Evolutionary conservation across 768 basidiomycete genomes (phyloP).

Genomic region (Phanerodontia chrysosporium): DNA sequence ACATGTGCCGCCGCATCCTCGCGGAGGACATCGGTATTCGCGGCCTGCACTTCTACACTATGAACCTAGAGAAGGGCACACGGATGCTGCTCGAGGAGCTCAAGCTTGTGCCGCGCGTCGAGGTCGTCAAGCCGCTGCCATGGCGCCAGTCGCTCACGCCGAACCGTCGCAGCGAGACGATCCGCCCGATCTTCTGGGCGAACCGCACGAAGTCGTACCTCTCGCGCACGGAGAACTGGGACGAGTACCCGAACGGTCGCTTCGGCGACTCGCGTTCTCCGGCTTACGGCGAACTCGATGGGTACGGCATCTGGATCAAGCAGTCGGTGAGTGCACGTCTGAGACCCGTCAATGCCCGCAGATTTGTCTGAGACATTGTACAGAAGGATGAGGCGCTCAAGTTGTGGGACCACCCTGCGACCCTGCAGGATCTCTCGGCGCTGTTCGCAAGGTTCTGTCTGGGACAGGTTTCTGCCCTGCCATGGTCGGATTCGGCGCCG

Average conservation of each 20-base stretch:
- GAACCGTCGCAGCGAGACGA: slow-evolving; percentile 83
- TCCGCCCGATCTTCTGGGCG: slow-evolving; percentile 99
- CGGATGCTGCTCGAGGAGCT: slow-evolving; percentile 94
- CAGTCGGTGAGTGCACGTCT: slow-evolving; percentile 63
- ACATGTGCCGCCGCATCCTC: slow-evolving; percentile 89
- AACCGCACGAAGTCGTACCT: slow-evolving; percentile 94
- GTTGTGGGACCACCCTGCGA: slow-evolving; percentile 82
- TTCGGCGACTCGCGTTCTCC: slow-evolving; percentile 97
- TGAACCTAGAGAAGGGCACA: slow-evolving; percentile 95
- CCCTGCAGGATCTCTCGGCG: slow-evolving; percentile 55
- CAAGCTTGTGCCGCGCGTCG: slow-evolving; percentile 79
- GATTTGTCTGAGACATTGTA: slow-evolving; percentile 7
- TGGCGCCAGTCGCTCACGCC: slow-evolving; percentile 99
- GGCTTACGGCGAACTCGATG: slow-evolving; percentile 96
- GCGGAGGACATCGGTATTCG: slow-evolving; percentile 75
- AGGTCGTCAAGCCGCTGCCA: slow-evolving; percentile 91
- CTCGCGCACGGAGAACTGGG: slow-evolving; percentile 97
- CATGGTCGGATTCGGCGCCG: slow-evolving; percentile 93
- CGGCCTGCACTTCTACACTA: slow-evolving; percentile 94
- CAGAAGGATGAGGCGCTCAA: slow-evolving; percentile 85
- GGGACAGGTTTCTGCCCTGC: slow-evolving; percentile 69
- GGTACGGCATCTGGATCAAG: slow-evolving; percentile 91
- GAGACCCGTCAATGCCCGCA: too few relatives aligned
- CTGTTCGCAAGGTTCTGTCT: slow-evolving; percentile 86
- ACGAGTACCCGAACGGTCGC: slow-evolving; percentile 98